Evolutionary conservation across 768 basidiomycete genomes (phyloP).

Genomic region (Macrolepiota dolichaula): DNA sequence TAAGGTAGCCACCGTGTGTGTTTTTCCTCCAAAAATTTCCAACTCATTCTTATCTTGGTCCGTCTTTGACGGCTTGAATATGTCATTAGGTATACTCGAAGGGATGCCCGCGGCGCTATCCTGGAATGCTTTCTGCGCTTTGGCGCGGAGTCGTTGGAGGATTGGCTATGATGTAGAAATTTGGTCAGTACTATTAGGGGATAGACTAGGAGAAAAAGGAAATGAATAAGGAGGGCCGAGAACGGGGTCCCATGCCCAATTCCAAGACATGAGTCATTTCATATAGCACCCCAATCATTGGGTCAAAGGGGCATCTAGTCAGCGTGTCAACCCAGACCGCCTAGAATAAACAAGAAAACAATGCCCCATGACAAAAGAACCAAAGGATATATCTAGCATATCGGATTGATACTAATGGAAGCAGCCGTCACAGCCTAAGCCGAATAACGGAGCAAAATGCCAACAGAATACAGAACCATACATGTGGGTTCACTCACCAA

Average conservation of each 20-base stretch:
- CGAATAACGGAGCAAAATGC: slow-evolving; percentile 42
- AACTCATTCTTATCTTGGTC: slow-evolving; percentile 62
- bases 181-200: background rate
- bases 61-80: slow-evolving; percentile 48
- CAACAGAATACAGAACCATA: background rate
- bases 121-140: slow-evolving; percentile 53
- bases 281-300: no score
- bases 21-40: slow-evolving; percentile 74
- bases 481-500: slow-evolving; percentile 36
- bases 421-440: slow-evolving; percentile 35
- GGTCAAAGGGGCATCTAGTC: no score
- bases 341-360: no score
- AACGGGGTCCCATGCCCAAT: no score
- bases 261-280: no score
- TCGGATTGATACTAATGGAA: no score
- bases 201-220: background rate
- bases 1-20: slow-evolving; percentile 54
- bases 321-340: no score
- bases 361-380: no score
- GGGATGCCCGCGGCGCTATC: slow-evolving; percentile 46
- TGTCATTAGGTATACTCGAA: slow-evolving; percentile 46
- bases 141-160: slow-evolving; percentile 53
- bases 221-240: background rate
- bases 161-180: slow-evolving; percentile 47
- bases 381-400: no score